phyloP scores from a whole-genome alignment of 495 filamentous ascomycete genomes.

The Talaromyces adpressus region DNA sequence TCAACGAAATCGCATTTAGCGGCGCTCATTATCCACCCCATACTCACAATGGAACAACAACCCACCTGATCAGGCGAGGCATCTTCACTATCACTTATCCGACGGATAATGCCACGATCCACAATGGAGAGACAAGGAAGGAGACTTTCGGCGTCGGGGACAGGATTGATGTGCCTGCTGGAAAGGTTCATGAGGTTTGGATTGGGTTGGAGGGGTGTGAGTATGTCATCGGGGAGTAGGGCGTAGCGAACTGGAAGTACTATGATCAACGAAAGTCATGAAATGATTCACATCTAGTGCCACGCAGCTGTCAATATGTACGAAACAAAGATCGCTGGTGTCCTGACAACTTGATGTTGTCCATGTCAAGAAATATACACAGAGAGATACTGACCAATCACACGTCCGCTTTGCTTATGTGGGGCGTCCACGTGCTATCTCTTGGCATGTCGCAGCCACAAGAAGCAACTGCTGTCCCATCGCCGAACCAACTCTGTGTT shows the following conservation, averaged over 20 bases:
- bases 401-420: background rate
- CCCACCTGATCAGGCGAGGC: slow-evolving; percentile 69
- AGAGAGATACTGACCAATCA: background rate
- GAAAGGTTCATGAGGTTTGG: slow-evolving; percentile 75
- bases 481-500: background rate
- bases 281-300: background rate
- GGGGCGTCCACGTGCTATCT: background rate
- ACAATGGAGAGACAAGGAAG: slow-evolving; percentile 39
- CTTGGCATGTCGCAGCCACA: background rate
- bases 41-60: slow-evolving; percentile 60
- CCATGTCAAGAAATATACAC: background rate
- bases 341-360: background rate
- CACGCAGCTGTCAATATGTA: background rate
- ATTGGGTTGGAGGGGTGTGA: slow-evolving; percentile 71
- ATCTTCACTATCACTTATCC: slow-evolving; percentile 69
- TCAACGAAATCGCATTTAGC: slow-evolving; percentile 21
- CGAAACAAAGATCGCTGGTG: background rate
- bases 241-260: background rate
- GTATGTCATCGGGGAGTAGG: slow-evolving; percentile 76
- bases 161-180: slow-evolving; percentile 70
- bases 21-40: slow-evolving; percentile 73
- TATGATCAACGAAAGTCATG: background rate
- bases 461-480: background rate
- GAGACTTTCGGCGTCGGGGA: slow-evolving; percentile 62
- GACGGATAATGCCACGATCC: slow-evolving; percentile 43